Conservation (phyloP, 192 early-diverging fungal genomes). For the Backusella australiensis region DNA sequence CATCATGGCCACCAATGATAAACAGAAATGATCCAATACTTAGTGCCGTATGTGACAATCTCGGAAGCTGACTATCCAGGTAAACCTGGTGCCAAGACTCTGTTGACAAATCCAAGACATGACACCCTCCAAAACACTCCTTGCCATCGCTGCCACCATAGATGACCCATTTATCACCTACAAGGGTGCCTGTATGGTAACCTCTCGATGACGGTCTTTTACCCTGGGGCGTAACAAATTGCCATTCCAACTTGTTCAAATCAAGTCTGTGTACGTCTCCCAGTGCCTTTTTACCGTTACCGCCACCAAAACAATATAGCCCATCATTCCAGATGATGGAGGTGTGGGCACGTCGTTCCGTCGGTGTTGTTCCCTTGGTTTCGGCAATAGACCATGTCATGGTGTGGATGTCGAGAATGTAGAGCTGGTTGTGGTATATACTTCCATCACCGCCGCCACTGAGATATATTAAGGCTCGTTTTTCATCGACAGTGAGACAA, state of each 20-base stretch:
- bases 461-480: slow-evolving; percentile 55
- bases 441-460: slow-evolving; percentile 89
- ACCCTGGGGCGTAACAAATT: slow-evolving; percentile 53
- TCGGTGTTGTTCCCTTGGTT: slow-evolving; percentile 52
- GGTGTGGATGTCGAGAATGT: slow-evolving; percentile 72
- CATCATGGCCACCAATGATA: slow-evolving; percentile 85
- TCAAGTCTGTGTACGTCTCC: slow-evolving; percentile 74
- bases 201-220: slow-evolving; percentile 69
- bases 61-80: slow-evolving; percentile 59
- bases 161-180: slow-evolving; percentile 76
- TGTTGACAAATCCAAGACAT: slow-evolving; percentile 55
- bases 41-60: slow-evolving; percentile 78
- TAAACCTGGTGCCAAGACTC: slow-evolving; percentile 62
- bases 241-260: slow-evolving; percentile 50
- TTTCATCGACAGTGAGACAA: slow-evolving; percentile 64
- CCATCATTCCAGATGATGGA: slow-evolving; percentile 69
- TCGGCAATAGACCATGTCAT: slow-evolving; percentile 65
- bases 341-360: slow-evolving; percentile 74
- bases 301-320: slow-evolving; percentile 85
- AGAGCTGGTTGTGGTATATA: slow-evolving; percentile 75
- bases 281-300: slow-evolving; percentile 81
- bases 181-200: slow-evolving; percentile 84
- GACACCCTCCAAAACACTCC: slow-evolving; percentile 67
- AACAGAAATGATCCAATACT: slow-evolving; percentile 86
- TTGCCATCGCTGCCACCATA: slow-evolving; percentile 86